phyloP scores from a whole-genome alignment of 495 filamentous ascomycete genomes.

The Xylaria curta region DNA sequence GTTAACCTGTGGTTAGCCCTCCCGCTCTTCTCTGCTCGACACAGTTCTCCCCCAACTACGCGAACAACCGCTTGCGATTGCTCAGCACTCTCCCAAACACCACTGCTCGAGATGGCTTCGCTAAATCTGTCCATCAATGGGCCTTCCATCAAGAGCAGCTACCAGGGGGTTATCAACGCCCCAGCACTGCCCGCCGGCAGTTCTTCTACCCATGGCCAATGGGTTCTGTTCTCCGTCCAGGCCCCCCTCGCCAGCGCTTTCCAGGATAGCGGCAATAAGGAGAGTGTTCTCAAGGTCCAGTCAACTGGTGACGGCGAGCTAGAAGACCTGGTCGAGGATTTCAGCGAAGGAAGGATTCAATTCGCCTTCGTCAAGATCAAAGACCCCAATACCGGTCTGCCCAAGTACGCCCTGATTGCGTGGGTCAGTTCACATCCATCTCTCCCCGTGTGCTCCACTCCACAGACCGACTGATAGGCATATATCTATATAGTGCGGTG shows the following conservation, averaged over 20 bases:
- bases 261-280: conserved; percentile 82
- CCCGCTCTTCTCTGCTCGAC: conserved; percentile 10
- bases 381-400: conserved; percentile 87
- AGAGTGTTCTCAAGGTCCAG: conserved; percentile 94
- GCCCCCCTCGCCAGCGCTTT: conserved; percentile 90
- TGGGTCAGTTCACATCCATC: conserved; percentile 62
- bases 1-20: neutral
- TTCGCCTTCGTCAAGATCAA: conserved; percentile 97
- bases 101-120: conserved; percentile 71
- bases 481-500: conserved; percentile 71
- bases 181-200: conserved; percentile 64
- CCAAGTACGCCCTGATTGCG: conserved; percentile 91
- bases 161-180: conserved; percentile 83
- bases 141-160: conserved; percentile 89
- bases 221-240: conserved; percentile 91
- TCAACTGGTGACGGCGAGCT: conserved; percentile 93
- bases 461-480: conserved; percentile 22
- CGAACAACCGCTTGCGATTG: conserved; percentile 5
- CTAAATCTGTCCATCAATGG: conserved; percentile 92
- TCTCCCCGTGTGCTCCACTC: conserved; percentile 21
- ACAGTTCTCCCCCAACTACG: conserved; percentile 13
- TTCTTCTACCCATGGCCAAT: conserved; percentile 66
- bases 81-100: conserved; percentile 11
- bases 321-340: conserved; percentile 93
- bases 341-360: conserved; percentile 94